A percentile compares a stretch with the other conserved stretches of the same genome.
phyloP scores from a whole-genome alignment of 1,284 basidiomycete species.

The Malassezia furfur region DNA sequence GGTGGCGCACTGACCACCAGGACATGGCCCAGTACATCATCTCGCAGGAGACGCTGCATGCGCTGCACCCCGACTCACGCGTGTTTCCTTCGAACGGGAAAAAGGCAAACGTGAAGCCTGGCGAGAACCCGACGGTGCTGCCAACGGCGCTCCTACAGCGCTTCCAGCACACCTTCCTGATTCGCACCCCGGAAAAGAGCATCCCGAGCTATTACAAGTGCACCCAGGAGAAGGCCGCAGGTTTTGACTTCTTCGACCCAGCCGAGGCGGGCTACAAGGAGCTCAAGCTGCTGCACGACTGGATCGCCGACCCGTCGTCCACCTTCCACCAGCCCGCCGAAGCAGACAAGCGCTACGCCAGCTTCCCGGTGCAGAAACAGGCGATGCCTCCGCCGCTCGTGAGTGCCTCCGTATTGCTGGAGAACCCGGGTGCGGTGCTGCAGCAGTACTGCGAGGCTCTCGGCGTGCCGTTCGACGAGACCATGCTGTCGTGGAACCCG shows the following conservation, averaged over 20 bases:
- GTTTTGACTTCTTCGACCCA: constrained; percentile 41
- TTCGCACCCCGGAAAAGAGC: constrained; percentile 41
- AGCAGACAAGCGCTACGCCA: constrained; percentile 9
- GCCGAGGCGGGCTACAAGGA: constrained; percentile 39
- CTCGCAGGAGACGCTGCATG: constrained; percentile 22
- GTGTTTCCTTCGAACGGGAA: constrained; percentile 23
- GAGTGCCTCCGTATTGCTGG: constrained; percentile 31
- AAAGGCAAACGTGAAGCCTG: constrained; percentile 10
- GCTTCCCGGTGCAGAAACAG: constrained; percentile 18
- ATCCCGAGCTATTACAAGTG: constrained; percentile 43
- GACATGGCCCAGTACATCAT: constrained; percentile 45
- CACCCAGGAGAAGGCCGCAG: constrained; percentile 37
- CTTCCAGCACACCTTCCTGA: constrained; percentile 44
- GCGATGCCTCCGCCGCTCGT: constrained; percentile 35
- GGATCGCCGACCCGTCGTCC: constrained; percentile 35
- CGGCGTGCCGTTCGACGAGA: constrained; percentile 32
- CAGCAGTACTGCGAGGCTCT: constrained; percentile 30
- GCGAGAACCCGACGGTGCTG: constrained; percentile 45
- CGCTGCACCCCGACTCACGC: constrained; percentile 32
- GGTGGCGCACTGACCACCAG: neutral
- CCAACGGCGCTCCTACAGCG: constrained; percentile 33
- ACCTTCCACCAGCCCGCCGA: constrained; percentile 28
- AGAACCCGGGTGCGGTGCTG: constrained; percentile 31
- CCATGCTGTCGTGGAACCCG: constrained; percentile 42
- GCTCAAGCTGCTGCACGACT: constrained; percentile 38